Conservation (phyloP, 1,284 basidiomycete species). For the Volvariella volvacea region DNA sequence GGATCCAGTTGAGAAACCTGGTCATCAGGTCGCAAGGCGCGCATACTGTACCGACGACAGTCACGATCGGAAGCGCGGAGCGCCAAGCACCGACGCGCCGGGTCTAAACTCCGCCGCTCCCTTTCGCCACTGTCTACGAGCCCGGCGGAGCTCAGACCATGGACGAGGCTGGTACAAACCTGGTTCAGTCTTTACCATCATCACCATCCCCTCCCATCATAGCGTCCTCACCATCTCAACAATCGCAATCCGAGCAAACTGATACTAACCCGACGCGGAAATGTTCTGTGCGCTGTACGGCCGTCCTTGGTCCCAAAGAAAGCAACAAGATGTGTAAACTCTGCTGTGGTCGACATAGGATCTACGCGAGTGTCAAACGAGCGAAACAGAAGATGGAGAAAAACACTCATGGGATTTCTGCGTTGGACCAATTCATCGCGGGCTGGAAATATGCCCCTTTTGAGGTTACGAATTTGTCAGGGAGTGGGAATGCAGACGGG, state of each 20-base stretch:
- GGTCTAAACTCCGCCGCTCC: too few relatives aligned
- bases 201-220: too few relatives aligned
- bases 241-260: too few relatives aligned
- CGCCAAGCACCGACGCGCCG: too few relatives aligned
- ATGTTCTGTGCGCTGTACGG: slow-evolving; percentile 30
- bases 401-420: too few relatives aligned
- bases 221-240: not conserved
- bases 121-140: not conserved
- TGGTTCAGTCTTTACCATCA: too few relatives aligned
- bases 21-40: not conserved
- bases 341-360: slow-evolving; percentile 43
- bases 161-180: not conserved
- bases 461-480: slow-evolving; percentile 12
- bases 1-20: not conserved
- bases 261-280: too few relatives aligned
- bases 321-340: slow-evolving; percentile 46
- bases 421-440: too few relatives aligned
- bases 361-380: slow-evolving; percentile 46
- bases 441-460: too few relatives aligned
- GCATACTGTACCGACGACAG: not conserved
- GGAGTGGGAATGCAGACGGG: too few relatives aligned
- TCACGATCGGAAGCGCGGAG: not conserved
- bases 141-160: not conserved
- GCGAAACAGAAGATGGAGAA: slow-evolving; percentile 47
- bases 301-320: slow-evolving; percentile 12